A percentile compares a stretch with the other conserved stretches of the same genome.
Conservation (phyloP, 305 asterid genomes). For the Fraxinus dipetala region DNA sequence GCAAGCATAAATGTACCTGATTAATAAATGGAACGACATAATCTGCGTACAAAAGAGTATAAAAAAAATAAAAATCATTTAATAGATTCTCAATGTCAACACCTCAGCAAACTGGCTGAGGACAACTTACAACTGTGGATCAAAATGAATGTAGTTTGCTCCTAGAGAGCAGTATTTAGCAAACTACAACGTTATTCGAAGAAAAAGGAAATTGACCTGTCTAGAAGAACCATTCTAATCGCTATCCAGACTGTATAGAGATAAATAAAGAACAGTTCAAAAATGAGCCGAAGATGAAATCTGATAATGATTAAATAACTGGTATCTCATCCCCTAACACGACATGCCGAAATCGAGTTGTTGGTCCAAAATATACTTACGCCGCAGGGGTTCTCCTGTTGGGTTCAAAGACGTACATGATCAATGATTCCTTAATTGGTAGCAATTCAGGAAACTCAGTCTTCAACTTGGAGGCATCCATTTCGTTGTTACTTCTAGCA, state of each 20-base stretch:
- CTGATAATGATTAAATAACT: not conserved
- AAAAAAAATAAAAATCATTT: not conserved
- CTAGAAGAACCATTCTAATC: constrained; percentile 21
- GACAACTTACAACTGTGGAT: not conserved
- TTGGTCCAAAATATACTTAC: constrained; percentile 11
- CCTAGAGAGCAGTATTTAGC: not conserved
- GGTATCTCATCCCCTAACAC: constrained; percentile 2
- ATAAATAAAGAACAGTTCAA: constrained; percentile 9
- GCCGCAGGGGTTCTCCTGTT: constrained; percentile 51
- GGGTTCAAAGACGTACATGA: constrained; percentile 63
- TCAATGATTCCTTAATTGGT: constrained; percentile 59
- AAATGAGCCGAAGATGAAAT: not conserved
- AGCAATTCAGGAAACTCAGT: constrained; percentile 67
- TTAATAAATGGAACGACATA: not conserved
- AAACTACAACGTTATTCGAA: not conserved
- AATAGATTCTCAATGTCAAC: constrained; percentile 25
- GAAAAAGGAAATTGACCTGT: not conserved
- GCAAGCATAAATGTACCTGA: not conserved
- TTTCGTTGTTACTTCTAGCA: constrained; percentile 63
- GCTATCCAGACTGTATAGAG: not conserved
- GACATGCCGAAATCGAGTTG: not conserved
- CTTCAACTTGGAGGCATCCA: constrained; percentile 72
- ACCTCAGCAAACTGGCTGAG: constrained; percentile 17
- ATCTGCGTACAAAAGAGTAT: not conserved
- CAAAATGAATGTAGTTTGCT: not conserved